Conservation (phyloP, 2,329 filamentous ascomycete genomes). For the Basipetospora sp. region DNA sequence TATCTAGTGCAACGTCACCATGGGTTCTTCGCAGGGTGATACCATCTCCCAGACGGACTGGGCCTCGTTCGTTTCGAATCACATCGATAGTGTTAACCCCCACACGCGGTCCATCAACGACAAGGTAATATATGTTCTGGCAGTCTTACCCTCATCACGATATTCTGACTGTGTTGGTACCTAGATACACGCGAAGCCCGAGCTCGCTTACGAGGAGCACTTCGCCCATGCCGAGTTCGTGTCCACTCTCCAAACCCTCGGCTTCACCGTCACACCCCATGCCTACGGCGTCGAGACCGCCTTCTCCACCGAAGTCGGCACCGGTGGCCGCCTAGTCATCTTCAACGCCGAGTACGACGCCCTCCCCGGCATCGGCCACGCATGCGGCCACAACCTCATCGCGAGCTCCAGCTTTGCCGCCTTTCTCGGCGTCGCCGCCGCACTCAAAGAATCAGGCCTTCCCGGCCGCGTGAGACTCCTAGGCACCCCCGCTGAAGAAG, state of each 20-base stretch:
- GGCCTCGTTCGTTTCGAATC: too few relatives aligned
- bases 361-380: slow-evolving; percentile 30
- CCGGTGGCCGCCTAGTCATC: slow-evolving; percentile 18
- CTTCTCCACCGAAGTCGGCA: slow-evolving; percentile 17
- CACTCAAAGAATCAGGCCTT: slow-evolving; percentile 15
- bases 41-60: too few relatives aligned
- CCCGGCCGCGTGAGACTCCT: slow-evolving; percentile 25
- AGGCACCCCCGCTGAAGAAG: slow-evolving; percentile 29
- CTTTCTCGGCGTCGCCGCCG: slow-evolving; percentile 23
- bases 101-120: too few relatives aligned
- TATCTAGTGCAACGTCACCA: too few relatives aligned
- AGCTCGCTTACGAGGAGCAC: slow-evolving; percentile 16
- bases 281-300: slow-evolving; percentile 20
- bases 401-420: slow-evolving; percentile 25
- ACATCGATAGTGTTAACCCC: too few relatives aligned
- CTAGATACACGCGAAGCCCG: slow-evolving; percentile 14
- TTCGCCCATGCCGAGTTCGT: slow-evolving; percentile 15
- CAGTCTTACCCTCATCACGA: too few relatives aligned
- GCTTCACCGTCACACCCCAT: slow-evolving; percentile 15
- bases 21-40: too few relatives aligned
- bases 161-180: too few relatives aligned
- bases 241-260: slow-evolving; percentile 11
- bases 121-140: too few relatives aligned
- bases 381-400: slow-evolving; percentile 32
- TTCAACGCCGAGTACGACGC: slow-evolving; percentile 30